phyloP scores from a whole-genome alignment of 257 asterid genomes.

The Ligustrum vulgare region DNA sequence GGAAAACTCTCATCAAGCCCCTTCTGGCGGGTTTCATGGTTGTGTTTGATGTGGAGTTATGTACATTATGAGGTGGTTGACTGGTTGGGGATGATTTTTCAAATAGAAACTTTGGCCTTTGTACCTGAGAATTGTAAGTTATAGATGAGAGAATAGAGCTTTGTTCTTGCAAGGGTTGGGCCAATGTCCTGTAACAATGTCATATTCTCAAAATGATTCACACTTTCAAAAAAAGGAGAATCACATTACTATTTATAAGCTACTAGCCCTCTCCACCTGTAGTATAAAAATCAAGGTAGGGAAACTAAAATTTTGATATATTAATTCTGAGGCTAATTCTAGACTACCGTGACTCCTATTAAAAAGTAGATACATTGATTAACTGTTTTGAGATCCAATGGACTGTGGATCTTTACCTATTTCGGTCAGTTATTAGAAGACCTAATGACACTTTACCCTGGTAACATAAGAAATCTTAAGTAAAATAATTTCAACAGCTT shows the following conservation, averaged over 20 bases:
- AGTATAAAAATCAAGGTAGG: not conserved
- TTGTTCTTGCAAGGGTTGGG: not conserved
- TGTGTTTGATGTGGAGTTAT: not conserved
- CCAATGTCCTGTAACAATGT: not conserved
- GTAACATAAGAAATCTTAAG: not conserved
- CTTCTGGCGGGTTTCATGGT: not conserved
- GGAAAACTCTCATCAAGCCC: not conserved
- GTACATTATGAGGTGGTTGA: not conserved
- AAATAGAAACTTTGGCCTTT: not conserved
- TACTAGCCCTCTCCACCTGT: not conserved
- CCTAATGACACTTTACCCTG: not conserved
- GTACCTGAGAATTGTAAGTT: not conserved
- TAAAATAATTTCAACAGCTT: not conserved
- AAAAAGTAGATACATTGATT: not conserved
- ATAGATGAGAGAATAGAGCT: not conserved
- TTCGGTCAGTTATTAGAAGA: not conserved
- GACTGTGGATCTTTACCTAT: not conserved
- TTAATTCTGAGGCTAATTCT: not conserved
- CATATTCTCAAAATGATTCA: not conserved
- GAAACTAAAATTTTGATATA: not conserved
- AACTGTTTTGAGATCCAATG: not conserved
- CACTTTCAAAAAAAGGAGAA: not conserved
- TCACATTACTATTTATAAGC: not conserved
- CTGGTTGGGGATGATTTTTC: not conserved
- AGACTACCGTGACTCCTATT: not conserved